A percentile compares a stretch with the other conserved stretches of the same genome.
These are phyloP conservation scores for Nematocida sp. DNA, from an alignment of 371 early-diverging fungal genomes.

Conservation along the genomic window DNA sequence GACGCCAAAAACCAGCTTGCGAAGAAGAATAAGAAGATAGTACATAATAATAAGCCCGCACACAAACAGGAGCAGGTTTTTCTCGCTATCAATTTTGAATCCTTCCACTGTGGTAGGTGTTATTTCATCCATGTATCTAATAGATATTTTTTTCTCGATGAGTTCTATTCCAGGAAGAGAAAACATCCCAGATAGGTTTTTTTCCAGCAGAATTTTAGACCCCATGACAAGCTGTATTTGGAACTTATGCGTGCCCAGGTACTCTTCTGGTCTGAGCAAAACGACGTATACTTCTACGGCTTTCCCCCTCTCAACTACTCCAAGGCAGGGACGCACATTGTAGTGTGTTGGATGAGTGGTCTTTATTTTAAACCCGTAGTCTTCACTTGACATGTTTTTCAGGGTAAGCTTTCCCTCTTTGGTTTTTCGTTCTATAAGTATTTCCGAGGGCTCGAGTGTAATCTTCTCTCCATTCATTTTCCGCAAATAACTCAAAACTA, in stretches of 20 bases:
- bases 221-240: constrained; percentile 18
- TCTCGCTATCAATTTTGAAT: background rate
- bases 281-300: background rate
- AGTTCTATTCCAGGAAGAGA: constrained; percentile 13
- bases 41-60: background rate
- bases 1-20: background rate
- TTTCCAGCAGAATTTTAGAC: background rate
- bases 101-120: background rate
- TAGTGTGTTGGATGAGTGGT: constrained; percentile 35
- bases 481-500: no score
- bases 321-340: constrained; percentile 28
- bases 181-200: constrained; percentile 20
- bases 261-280: no score
- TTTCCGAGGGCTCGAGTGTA: no score
- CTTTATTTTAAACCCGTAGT: constrained; percentile 46
- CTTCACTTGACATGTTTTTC: background rate
- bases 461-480: no score
- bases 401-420: background rate
- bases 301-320: background rate
- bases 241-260: constrained; percentile 11
- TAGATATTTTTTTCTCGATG: background rate
- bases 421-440: background rate
- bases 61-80: background rate
- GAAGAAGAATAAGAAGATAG: background rate
- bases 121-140: no score